These are phyloP conservation scores for Rhodomyrtus psidioides DNA, from an alignment of 441 rosid species.

Conservation along the genomic window DNA sequence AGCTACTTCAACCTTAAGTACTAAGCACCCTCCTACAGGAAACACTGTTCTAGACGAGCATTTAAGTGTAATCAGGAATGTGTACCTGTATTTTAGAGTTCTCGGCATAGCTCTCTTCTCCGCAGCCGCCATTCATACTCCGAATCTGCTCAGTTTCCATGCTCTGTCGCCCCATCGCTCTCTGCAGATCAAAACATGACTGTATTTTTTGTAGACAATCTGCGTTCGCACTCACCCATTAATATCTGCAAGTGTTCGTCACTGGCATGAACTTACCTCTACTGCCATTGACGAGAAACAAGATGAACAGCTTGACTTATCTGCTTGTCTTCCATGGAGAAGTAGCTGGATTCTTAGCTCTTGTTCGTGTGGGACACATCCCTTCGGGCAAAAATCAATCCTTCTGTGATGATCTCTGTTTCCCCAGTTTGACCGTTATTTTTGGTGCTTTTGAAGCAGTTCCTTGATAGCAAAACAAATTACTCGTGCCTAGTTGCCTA, in stretches of 20 bases:
- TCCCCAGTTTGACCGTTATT: neutral
- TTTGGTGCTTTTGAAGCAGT: neutral
- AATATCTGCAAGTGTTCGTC: neutral
- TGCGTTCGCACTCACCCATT: neutral
- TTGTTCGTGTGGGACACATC: neutral
- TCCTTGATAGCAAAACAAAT: neutral
- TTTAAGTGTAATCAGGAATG: neutral
- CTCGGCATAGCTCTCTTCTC: constrained; percentile 4
- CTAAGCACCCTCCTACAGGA: neutral
- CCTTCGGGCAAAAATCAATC: neutral
- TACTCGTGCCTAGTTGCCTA: neutral
- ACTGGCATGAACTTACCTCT: neutral
- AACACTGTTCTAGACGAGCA: neutral
- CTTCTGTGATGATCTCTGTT: neutral
- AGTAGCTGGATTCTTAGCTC: neutral
- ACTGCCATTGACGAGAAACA: neutral
- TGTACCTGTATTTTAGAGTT: neutral
- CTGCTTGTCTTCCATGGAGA: neutral
- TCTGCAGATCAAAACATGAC: neutral
- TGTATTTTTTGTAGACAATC: neutral
- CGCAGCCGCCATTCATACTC: neutral
- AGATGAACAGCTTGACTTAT: neutral
- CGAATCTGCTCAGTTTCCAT: neutral
- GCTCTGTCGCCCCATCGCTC: neutral
- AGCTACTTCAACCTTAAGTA: neutral